A percentile compares a stretch with the other conserved stretches of the same genome.
These are phyloP conservation scores for Salix koriyanagi DNA, from an alignment of 345 rosid genomes.

Conservation along the genomic window DNA sequence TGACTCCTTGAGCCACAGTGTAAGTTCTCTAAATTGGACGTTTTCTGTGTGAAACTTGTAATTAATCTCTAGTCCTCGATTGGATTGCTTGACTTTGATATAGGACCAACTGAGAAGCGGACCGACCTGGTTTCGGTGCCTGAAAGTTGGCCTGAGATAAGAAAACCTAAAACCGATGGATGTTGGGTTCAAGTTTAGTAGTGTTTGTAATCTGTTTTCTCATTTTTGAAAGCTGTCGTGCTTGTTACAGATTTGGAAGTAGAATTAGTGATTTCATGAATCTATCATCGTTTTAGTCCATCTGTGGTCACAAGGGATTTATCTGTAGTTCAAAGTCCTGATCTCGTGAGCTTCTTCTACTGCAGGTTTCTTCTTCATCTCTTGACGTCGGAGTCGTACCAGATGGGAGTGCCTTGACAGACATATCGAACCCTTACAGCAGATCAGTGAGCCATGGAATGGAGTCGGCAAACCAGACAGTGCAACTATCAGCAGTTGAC, in stretches of 20 bases:
- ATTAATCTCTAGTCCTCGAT: background rate
- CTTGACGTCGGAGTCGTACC: constrained; percentile 91
- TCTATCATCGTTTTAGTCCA: too few species aligned
- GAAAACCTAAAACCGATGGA: too few species aligned
- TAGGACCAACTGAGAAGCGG: too few species aligned
- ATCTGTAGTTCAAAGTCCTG: too few species aligned
- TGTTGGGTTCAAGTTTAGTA: too few species aligned
- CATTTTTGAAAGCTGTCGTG: too few species aligned
- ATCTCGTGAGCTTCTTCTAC: background rate
- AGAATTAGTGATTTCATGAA: too few species aligned
- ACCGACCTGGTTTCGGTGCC: too few species aligned
- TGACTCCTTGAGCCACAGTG: constrained; percentile 60
- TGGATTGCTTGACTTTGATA: background rate
- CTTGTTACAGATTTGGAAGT: too few species aligned
- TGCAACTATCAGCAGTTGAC: constrained; percentile 66
- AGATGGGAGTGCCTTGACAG: constrained; percentile 60
- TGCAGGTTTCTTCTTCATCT: constrained; percentile 84
- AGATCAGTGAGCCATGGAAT: constrained; percentile 27
- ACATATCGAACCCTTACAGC: constrained; percentile 53
- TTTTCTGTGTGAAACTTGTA: background rate
- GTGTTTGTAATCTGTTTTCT: too few species aligned
- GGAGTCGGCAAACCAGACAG: constrained; percentile 47
- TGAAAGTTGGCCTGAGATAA: too few species aligned
- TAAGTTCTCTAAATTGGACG: constrained; percentile 26
- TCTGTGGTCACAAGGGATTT: too few species aligned